Evolutionary conservation across 2,329 filamentous ascomycete species (phyloP).

Genomic region (Periconia macrospinosa): DNA sequence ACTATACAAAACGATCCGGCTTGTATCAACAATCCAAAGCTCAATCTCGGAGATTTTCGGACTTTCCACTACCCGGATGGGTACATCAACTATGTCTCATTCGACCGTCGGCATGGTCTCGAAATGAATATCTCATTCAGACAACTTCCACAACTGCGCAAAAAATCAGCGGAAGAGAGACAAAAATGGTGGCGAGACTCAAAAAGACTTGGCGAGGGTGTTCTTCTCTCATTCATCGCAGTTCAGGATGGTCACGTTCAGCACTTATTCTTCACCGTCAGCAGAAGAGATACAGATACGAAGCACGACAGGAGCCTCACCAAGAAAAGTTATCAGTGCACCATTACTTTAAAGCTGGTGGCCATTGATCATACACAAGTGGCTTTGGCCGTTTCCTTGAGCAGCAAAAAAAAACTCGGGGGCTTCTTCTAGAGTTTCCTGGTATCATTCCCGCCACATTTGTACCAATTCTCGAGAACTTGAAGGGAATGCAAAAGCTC

Average conservation of each 20-base stretch:
- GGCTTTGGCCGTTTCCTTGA: constrained; percentile 13
- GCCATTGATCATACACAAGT: constrained; percentile 16
- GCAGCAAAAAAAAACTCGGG: constrained; percentile 9
- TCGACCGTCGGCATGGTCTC: constrained; percentile 20
- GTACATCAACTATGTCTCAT: constrained; percentile 17
- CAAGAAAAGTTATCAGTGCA: constrained; percentile 5
- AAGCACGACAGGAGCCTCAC: constrained; percentile 12
- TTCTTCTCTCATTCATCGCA: constrained; percentile 30
- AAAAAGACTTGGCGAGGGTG: constrained; percentile 22
- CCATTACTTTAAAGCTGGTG: constrained; percentile 18
- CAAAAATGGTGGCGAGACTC: constrained; percentile 33
- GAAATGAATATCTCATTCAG: constrained; percentile 24
- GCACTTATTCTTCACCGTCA: constrained; percentile 31
- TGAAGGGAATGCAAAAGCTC: constrained; percentile 28
- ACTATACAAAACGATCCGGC: constrained; percentile 6
- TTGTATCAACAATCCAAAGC: constrained; percentile 8
- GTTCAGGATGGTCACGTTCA: constrained; percentile 12
- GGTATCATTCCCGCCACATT: constrained; percentile 34
- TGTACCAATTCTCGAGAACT: constrained; percentile 26
- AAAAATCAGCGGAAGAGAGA: constrained; percentile 7
- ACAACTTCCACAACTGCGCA: constrained; percentile 16
- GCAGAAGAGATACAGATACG: constrained; percentile 8
- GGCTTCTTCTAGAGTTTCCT: constrained; percentile 32
- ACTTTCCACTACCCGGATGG: constrained; percentile 22
- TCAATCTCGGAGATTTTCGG: constrained; percentile 21